Base-by-base conservation (phyloP, 2,329 filamentous ascomycete species). In the Nemania serpens region DNA sequence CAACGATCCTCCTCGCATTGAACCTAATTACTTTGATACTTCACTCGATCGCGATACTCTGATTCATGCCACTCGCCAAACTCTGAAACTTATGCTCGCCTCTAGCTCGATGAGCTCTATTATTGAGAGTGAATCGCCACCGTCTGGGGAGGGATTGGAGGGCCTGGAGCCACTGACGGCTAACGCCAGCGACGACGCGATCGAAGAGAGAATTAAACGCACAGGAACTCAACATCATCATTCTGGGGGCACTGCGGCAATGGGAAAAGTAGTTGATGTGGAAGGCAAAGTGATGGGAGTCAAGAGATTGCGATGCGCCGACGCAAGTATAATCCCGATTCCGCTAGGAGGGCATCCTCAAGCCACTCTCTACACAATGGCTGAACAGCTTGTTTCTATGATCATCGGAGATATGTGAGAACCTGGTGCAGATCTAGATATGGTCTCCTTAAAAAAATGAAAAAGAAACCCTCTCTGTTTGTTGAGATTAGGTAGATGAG, bases 321-420 rank as follows among this genome's bases (percentile, higher is more conserved):
- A 71, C 49, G 68, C 68, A n/a, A 71, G 71, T 52, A 64, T 69
- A 17, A 25, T 70, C n/a, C 68, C 66, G n/a, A 45, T 68, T 10
- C 67, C 68, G 2, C 9, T 69, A n/a, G 58, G 67, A 12, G 67
- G 64, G 9, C 67, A 69, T 46, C 66, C 66, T 9, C 66, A 68
- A 33, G 58, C 66, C n/a, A 59, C 65, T 17, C 63, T 69, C 12
- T 70, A 70, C 47, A 58, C 64, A 3, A 62, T 70, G 62, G 65
- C 66, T 5, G 68, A 66, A 22, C 66, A 68, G 58, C 20, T 67
- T 5, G 60, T 60, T 3, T 42, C 45, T 45, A 61, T 67, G 52
- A 64, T 65, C 7, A 49, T 66, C 29, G 39, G 13, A 13, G 42
- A 54, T 7, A 22, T 9, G 2, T 45, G 18, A 45, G n/a, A 17